Evolutionary conservation across 805 yeast genomes (phyloP), one percentile per base, ranked within the genome.

Genomic region (Cyberlindnera galapagoensis): DNA sequence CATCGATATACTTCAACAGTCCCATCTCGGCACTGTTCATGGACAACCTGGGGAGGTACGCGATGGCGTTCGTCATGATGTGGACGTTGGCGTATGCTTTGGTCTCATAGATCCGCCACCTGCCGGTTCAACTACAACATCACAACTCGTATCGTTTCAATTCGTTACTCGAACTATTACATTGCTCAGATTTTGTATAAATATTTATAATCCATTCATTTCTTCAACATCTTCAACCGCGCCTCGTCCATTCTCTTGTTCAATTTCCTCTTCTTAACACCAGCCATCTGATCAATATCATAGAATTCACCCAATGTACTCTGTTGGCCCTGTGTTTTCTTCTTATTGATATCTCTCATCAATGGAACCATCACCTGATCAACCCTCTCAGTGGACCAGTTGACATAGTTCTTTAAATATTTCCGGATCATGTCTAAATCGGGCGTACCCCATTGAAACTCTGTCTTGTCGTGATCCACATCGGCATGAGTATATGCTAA

Each of bases 381-480:
- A 3, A 85, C 79, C 37, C 74, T 69, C 7, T 69, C 76, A 46
- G 75, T 76, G 3, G 70, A 60, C 97, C 99, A 94, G 3, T 88
- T 87, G 7, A 87, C 76, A 27, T 74, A 74, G 28, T 59, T 63
- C 69, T 71, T 71, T 54, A 92, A 62, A 44, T 72, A 88, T 1
- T 73, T 64, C 19, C 97, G 60, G 31, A 92, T 61, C 43, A 74
- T 76, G 46, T 87, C 97, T 37, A 88, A 57, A 52, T 84, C 86
- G 0, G 97, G 96, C 3, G 65, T 59, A 0, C 97, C 97, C 98
- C 98, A 92, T 28, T 71, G 71, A 57, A 92, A 88, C 34, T 70
- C 67, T 0, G 88, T 81, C 28, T 62, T 61, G 52, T 88, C 96
- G 24, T 67, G 67, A 52, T 92, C 97, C 4, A 92, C 95, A 21